Percentiles rank a stretch among this genome's conserved stretches.
These are phyloP conservation scores for Plenodomus lindquistii DNA, from an alignment of 2,329 filamentous ascomycete species.

Conservation along the genomic window DNA sequence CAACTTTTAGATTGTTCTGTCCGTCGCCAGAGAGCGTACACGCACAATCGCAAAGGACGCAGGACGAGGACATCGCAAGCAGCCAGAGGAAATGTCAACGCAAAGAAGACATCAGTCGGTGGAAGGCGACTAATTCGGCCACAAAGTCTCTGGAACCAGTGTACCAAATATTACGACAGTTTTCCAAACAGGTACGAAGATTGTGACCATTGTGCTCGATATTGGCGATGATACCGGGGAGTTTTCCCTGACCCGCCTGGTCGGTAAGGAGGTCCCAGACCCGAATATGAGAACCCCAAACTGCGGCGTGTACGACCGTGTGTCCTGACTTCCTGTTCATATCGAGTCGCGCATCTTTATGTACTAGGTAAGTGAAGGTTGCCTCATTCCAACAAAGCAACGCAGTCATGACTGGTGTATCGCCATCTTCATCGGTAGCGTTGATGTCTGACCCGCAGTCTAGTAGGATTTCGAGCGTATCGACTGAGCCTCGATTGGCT, in stretches of 20 bases:
- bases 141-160: neutral
- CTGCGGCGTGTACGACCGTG: conserved; percentile 4
- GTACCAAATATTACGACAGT: conserved; percentile 1
- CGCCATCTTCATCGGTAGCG: neutral
- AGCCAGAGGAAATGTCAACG: too few species aligned
- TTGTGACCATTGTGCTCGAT: neutral
- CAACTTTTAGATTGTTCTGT: too few species aligned
- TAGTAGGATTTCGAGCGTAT: conserved; percentile 1
- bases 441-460: conserved; percentile 1
- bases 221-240: neutral
- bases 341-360: conserved; percentile 1
- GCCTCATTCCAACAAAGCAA: conserved; percentile 6
- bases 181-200: neutral
- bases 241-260: neutral
- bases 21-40: too few species aligned
- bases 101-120: too few species aligned
- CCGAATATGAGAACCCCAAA: neutral
- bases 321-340: neutral
- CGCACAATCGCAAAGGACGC: too few species aligned
- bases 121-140: too few species aligned
- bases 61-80: too few species aligned
- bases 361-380: neutral
- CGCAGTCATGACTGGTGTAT: conserved; percentile 6
- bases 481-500: conserved; percentile 3
- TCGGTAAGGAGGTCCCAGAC: conserved; percentile 1